Evolutionary conservation across 805 yeast genomes (phyloP).

Genomic region (Torulaspora quercuum): DNA sequence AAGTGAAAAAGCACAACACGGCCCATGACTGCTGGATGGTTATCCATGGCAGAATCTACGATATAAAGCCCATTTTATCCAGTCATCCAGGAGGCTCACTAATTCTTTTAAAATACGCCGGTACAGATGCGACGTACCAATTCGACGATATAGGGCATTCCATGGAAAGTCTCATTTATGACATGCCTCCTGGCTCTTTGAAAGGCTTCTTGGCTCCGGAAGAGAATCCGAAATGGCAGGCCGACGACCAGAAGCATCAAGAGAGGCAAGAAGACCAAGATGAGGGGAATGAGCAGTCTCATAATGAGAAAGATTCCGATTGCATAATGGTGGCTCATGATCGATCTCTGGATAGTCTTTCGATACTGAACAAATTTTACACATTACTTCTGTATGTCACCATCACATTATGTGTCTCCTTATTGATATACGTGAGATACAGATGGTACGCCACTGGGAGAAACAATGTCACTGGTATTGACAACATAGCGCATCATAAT

Average conservation of each 20-base stretch:
- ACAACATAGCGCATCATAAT: conserved; percentile 2
- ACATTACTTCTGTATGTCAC: conserved; percentile 11
- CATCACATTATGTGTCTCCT: conserved; percentile 13
- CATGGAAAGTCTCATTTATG: conserved; percentile 36
- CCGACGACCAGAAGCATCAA: too few relatives aligned
- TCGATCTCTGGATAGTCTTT: conserved; percentile 7
- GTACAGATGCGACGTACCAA: conserved; percentile 27
- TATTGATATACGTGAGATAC: conserved; percentile 17
- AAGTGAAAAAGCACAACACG: conserved; percentile 17
- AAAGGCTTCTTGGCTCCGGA: conserved; percentile 46
- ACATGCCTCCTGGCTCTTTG: conserved; percentile 49
- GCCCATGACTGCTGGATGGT: conserved; percentile 26
- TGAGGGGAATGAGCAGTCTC: conserved; percentile 2
- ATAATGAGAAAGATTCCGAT: conserved; percentile 2
- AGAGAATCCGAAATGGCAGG: neutral
- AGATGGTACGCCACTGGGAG: conserved; percentile 1
- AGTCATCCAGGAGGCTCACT: conserved; percentile 30
- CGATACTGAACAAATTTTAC: conserved; percentile 12
- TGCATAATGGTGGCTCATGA: conserved; percentile 11
- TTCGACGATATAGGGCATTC: conserved; percentile 32
- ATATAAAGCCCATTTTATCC: conserved; percentile 23
- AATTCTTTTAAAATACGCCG: conserved; percentile 25
- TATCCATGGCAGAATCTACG: conserved; percentile 27
- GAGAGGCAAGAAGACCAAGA: neutral
- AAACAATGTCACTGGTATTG: neutral